Base-by-base conservation (phyloP, 1,139 yeast species). In the Zygoascus sp. region DNA sequence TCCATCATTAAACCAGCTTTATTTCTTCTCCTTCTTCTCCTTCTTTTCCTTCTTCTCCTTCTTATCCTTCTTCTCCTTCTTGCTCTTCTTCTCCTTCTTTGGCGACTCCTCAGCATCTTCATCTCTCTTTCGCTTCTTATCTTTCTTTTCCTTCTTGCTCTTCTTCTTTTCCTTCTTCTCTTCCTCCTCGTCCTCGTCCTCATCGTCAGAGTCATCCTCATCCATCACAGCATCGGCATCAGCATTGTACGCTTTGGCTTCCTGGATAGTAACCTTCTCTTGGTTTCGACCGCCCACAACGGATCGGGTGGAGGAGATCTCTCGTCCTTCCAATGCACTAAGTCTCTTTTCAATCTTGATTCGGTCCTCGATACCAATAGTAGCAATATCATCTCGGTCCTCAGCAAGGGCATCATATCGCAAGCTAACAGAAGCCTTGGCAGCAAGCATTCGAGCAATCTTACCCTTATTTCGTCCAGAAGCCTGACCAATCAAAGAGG, bases 361-460 rank as follows among this genome's bases (percentile, higher is more conserved):
- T 73, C 98, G 83, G 58, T 86, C 92, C 59, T 83, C 87, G 60
- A 87, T 75, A 63, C 99, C 99, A 61, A 90, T 79, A 59, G 89
- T 95, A 57, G 97, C 97, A 50, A 87, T 80, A 63, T 92, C 97
- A 36, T 62, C 65, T 70, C 97, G 82, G 62, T 92, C 97, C 74
- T 92, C 99, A 57, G 97, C 86, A 54, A 94, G 77, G 37, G 97
- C 96, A 73, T 92, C 99, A 68, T 86, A 92, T 76, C 98, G 84
- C 60, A 92, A 75, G 54, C 96, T 87, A 63, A 92, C 94, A 45
- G 98, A 95, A 58, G 97, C 96, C 75, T 92, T 92, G 54, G 97
- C 97, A 61, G 99, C 99, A 59, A 92, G 79, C 60, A 92, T 96
- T 75, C 99, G 84, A 49, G 99, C 97, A 67, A 92, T 88, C 76